These are phyloP conservation scores for Boletus reticulatus DNA, from an alignment of 768 basidiomycete species.

Conservation along the genomic window DNA sequence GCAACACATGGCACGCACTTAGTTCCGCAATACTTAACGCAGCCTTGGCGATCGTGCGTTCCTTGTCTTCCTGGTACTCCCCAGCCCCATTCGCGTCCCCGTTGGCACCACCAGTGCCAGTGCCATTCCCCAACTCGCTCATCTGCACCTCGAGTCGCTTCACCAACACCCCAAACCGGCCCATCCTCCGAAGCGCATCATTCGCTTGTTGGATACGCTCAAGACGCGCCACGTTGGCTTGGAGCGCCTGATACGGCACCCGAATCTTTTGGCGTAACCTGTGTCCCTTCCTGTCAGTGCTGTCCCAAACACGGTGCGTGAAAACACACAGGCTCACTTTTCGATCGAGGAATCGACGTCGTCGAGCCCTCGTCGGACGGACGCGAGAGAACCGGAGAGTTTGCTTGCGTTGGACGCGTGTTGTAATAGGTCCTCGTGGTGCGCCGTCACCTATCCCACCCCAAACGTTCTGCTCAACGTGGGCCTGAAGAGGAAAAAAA, in stretches of 20 bases:
- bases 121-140: constrained; percentile 49
- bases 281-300: too few relatives aligned
- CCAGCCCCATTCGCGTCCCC: not conserved
- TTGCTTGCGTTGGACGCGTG: constrained; percentile 75
- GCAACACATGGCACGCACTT: constrained; percentile 45
- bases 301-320: too few relatives aligned
- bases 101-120: too few relatives aligned
- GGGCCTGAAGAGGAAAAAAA: too few relatives aligned
- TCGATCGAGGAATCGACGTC: constrained; percentile 77
- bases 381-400: constrained; percentile 66
- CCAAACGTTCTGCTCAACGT: not conserved
- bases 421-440: constrained; percentile 79
- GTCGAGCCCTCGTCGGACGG: constrained; percentile 65
- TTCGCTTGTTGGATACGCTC: constrained; percentile 80
- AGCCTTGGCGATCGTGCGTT: constrained; percentile 87
- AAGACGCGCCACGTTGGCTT: constrained; percentile 67
- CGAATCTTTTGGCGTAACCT: constrained; percentile 62
- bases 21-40: constrained; percentile 94
- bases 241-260: constrained; percentile 74
- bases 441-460: constrained; percentile 63
- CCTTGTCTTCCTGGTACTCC: constrained; percentile 73
- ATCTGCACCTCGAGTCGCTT: constrained; percentile 85
- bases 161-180: constrained; percentile 81
- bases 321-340: constrained; percentile 46
- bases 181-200: constrained; percentile 79